Base-by-base conservation (phyloP, 176 grass and related monocot genomes). In the Elymus sibiricus region DNA sequence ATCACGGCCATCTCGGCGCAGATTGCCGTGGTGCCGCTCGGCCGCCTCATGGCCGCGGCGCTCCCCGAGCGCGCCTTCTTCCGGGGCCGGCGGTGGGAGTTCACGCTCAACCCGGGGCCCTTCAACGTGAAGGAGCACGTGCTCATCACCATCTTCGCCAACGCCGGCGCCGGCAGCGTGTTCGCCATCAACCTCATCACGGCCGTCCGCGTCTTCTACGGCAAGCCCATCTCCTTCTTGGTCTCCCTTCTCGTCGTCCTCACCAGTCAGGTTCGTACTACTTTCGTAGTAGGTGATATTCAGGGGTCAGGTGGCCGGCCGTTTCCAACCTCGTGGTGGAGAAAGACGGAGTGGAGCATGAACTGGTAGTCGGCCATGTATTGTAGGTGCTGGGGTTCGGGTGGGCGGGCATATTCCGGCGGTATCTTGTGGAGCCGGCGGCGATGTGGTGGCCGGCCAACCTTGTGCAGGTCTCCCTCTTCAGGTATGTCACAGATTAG, bases 131-230 rank as follows among this genome's bases (percentile, higher is more conserved):
- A n/a, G n/a, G n/a, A n/a, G n/a, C n/a, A n/a, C n/a, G n/a, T n/a
- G n/a, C n/a, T n/a, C n/a, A 87, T 97, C 76, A 97, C 94, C 89
- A 97, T 97, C 84, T 97, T 97, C 60, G 94, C 94, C 70, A 97
- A 97, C 82, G 90, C 94, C 78, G 92, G 94, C 42, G 94, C 94
- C 26, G 94, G 94, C 53, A 97, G 82, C 21, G 94, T 97, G 53
- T 97, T 90, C 77, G 90, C 94, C 67, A 97, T 97, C 70, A 88
- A 97, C 60, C 8, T 92, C 87, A 86, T 94, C 86, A 97, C 94
- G 40, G 92, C 92, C 61, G 76, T 97, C 26, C 87, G 46, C 0
- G 46, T 49, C 46, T 49, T 49, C 46, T 49, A 49, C 46, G 46
- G 46, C 46, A 49, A 49, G 88, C 83, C 87, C 76, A 92, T 94